Conservation (phyloP, 257 asterid genomes). For the Datura wrightii region DNA sequence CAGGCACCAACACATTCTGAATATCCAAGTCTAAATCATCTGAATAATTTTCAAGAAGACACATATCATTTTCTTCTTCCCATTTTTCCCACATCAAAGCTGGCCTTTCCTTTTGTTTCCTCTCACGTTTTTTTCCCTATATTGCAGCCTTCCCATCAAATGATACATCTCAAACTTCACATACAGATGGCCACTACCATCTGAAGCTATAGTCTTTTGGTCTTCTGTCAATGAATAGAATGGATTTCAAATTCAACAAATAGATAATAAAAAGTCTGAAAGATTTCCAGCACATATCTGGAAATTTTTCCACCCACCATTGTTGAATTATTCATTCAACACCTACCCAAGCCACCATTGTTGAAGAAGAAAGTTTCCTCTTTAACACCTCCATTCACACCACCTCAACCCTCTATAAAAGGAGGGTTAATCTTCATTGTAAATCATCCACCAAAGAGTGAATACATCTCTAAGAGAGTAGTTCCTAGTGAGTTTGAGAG, state of each 20-base stretch:
- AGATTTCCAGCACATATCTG: too few relatives aligned
- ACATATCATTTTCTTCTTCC: constrained; percentile 61
- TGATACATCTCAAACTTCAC: background rate
- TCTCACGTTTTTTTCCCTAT: constrained; percentile 48
- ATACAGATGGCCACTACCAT: background rate
- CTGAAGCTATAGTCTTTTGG: background rate
- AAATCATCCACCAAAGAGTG: too few relatives aligned
- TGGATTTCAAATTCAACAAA: background rate
- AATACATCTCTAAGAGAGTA: too few relatives aligned
- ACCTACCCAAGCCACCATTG: too few relatives aligned
- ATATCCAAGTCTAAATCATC: constrained; percentile 49
- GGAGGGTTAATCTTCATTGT: too few relatives aligned
- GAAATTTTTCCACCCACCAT: too few relatives aligned
- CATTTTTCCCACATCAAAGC: constrained; percentile 66
- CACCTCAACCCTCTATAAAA: too few relatives aligned
- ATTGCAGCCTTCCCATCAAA: background rate
- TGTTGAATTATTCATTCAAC: too few relatives aligned
- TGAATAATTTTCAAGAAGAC: constrained; percentile 61
- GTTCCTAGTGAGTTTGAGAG: too few relatives aligned
- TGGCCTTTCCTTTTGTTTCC: constrained; percentile 49
- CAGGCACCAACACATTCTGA: constrained; percentile 58
- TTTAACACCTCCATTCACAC: too few relatives aligned
- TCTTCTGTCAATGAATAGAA: background rate
- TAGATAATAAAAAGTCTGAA: background rate
- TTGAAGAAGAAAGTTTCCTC: too few relatives aligned